Evolutionary conservation across 768 basidiomycete genomes (phyloP), one percentile per base, ranked within the genome.

Genomic region (Rhizopogon vesiculosus): DNA sequence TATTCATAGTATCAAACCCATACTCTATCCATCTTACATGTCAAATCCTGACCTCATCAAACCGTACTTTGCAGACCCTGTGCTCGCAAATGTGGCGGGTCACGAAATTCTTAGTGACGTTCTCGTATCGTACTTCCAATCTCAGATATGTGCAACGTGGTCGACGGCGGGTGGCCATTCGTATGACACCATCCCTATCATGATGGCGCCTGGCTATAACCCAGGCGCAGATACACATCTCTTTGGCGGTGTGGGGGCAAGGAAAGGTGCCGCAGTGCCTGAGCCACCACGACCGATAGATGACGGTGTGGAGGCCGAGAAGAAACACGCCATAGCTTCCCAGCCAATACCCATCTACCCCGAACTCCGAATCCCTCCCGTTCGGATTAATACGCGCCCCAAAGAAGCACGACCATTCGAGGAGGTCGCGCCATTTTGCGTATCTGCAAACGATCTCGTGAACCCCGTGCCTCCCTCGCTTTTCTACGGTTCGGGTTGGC

Each of bases 391-490:
- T 56, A 82, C 84, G 6, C 82, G 80, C 2, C 90, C 90, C 2
- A 72, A 71, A 56, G 72, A 68, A 1, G 61, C 68, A 12, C 70
- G 74, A 1, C 76, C 82, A 3, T 96, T 89, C 69, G 83, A 90
- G 67, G 97, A 98, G 70, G 83, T 96, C 50, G 79, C 84, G 40
- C 97, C 96, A 7, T 93, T 80, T 74, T 98, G 97, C 70, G 93
- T 92, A 0, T 88, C 87, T 19, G 97, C 97, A n/a, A 96, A 98
- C 71, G 95, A 99, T 69, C 78, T 98, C 51, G 92, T 99, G 71
- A 98, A 98, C 73, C 97, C 97, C 1, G 79, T 98, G 0, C 96
- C 96, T n/a, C 84, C 87, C 0, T 91, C 91, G 31, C 73, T 98
- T 62, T 98, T 98, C 75, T 90, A 88, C 58, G 97, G 94, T 31